Percentiles rank a stretch among this genome's conserved stretches.
Conservation (phyloP, 495 filamentous ascomycete species). For the Pyronema omphalodes region DNA sequence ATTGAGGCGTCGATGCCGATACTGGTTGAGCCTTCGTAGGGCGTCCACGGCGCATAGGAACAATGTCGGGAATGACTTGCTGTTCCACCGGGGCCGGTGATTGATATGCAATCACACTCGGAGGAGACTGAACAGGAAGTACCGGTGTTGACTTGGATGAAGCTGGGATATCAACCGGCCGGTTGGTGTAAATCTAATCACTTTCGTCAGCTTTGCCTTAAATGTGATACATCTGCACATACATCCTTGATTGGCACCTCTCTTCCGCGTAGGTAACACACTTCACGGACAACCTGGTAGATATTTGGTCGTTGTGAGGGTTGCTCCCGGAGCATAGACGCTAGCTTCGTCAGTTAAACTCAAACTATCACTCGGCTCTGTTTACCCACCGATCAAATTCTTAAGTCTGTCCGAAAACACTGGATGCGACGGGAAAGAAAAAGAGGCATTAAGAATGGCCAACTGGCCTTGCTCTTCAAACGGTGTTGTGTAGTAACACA, state of each 20-base stretch:
- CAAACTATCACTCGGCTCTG: background rate
- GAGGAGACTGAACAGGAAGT: conserved; percentile 19
- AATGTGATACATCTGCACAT: conserved; percentile 23
- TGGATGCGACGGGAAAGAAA: conserved; percentile 78
- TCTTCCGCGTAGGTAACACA: conserved; percentile 71
- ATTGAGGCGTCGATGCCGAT: conserved; percentile 14
- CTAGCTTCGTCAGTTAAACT: conserved; percentile 29
- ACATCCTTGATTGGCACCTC: conserved; percentile 87
- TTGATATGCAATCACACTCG: conserved; percentile 31
- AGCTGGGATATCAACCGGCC: conserved; percentile 26
- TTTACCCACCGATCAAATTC: conserved; percentile 63
- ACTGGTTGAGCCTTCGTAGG: conserved; percentile 37
- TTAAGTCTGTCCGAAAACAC: conserved; percentile 78
- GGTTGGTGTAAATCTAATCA: conserved; percentile 60
- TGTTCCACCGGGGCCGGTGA: conserved; percentile 49
- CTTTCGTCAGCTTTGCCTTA: conserved; percentile 12
- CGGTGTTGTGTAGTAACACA: conserved; percentile 97
- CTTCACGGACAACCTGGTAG: conserved; percentile 74
- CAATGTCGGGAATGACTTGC: conserved; percentile 68
- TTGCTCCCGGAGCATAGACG: conserved; percentile 76
- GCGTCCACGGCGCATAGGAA: conserved; percentile 82
- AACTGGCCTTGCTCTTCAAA: conserved; percentile 96
- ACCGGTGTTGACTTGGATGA: conserved; percentile 7
- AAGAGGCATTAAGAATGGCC: conserved; percentile 93
- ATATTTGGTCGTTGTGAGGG: conserved; percentile 75